A percentile compares a stretch with the other conserved stretches of the same genome.
These are phyloP conservation scores for Scopulariopsis brevicaulis DNA, from an alignment of 2,329 filamentous ascomycete species.

Conservation along the genomic window DNA sequence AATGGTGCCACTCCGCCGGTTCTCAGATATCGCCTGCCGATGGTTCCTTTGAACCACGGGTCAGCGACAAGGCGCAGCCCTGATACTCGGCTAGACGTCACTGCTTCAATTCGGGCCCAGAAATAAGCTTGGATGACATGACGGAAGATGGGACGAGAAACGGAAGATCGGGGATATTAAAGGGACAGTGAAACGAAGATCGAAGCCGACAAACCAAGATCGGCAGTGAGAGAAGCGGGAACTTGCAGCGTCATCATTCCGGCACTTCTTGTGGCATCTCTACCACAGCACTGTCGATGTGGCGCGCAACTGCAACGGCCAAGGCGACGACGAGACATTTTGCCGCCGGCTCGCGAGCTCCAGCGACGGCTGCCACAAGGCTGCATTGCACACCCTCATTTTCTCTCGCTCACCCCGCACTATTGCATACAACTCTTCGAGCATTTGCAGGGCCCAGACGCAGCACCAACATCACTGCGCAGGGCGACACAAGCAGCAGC, in stretches of 20 bases:
- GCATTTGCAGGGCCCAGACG: not conserved
- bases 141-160: not conserved
- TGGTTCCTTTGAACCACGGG: not conserved
- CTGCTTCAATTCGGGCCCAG: not conserved
- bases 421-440: not conserved
- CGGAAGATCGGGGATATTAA: slow-evolving; percentile 1
- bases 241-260: not conserved
- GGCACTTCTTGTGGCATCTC: not conserved
- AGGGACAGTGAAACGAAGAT: slow-evolving; percentile 1
- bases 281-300: not conserved
- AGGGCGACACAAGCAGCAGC: not conserved
- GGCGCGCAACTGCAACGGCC: not conserved
- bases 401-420: not conserved
- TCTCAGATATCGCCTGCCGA: no score
- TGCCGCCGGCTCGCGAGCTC: not conserved
- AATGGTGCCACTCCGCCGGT: no score
- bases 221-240: not conserved
- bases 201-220: slow-evolving; percentile 1
- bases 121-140: not conserved
- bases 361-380: not conserved
- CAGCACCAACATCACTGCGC: not conserved
- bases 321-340: not conserved
- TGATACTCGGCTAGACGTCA: not conserved
- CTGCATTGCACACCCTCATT: not conserved
- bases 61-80: not conserved